These are phyloP conservation scores for Naumovozyma castellii DNA, from an alignment of 805 yeast genomes.

Conservation along the genomic window DNA sequence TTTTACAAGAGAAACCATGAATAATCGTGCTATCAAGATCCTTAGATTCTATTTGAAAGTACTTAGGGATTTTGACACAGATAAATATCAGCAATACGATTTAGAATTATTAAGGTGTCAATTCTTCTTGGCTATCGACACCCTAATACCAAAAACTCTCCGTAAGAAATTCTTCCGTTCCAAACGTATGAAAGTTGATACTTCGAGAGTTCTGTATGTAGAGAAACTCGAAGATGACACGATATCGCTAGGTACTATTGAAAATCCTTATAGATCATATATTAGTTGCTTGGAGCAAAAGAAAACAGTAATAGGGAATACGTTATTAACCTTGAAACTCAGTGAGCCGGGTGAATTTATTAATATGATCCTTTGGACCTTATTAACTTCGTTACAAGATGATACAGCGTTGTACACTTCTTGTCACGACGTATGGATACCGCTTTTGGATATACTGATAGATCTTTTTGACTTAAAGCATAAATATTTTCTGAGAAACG, in stretches of 20 bases:
- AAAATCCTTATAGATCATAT: conserved; percentile 19
- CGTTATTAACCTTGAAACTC: conserved; percentile 13
- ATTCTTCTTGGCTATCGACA: conserved; percentile 18
- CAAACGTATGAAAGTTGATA: conserved; percentile 2
- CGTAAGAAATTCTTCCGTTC: conserved; percentile 10
- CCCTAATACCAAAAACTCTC: conserved; percentile 10
- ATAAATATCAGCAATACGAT: conserved; percentile 10
- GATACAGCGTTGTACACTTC: conserved; percentile 8
- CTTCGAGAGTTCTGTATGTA: not conserved
- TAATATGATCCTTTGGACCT: conserved; percentile 23
- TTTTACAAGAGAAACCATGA: conserved; percentile 22
- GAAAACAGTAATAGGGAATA: conserved; percentile 13
- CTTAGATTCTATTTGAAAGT: conserved; percentile 16
- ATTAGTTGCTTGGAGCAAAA: conserved; percentile 16
- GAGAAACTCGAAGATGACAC: not conserved
- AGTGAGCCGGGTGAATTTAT: conserved; percentile 17
- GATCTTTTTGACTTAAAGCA: conserved; percentile 20
- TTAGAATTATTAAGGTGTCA: conserved; percentile 26
- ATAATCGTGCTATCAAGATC: conserved; percentile 29
- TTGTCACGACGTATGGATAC: conserved; percentile 22
- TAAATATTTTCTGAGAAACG: conserved; percentile 17
- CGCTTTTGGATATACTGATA: conserved; percentile 15
- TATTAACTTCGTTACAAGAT: conserved; percentile 14
- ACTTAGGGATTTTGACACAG: conserved; percentile 12
- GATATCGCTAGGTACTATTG: not conserved